A percentile compares a stretch with the other conserved stretches of the same genome.
These are phyloP conservation scores for Magnaporthales sp. DNA, from an alignment of 2,329 filamentous ascomycete genomes.

Conservation along the genomic window DNA sequence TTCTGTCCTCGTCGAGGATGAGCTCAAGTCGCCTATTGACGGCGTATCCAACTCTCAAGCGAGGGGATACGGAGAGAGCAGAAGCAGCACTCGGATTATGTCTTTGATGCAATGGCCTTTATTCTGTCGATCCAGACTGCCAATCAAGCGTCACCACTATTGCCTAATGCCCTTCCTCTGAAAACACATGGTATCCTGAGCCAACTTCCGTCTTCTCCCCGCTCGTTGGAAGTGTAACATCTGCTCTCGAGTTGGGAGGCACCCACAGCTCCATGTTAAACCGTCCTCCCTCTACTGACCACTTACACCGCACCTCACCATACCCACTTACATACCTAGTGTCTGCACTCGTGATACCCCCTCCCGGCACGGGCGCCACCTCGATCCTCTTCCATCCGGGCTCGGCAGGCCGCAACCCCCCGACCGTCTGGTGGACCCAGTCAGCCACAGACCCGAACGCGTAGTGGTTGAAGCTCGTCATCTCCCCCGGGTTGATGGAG, in stretches of 20 bases:
- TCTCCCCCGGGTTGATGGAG: constrained; percentile 25
- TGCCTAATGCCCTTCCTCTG: neutral
- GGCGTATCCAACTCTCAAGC: too few species aligned
- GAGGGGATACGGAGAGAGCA: too few species aligned
- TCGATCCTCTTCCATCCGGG: constrained; percentile 21
- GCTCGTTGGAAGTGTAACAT: constrained; percentile 8
- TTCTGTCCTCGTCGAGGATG: too few species aligned
- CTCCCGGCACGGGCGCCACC: constrained; percentile 21
- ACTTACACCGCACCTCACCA: constrained; percentile 19
- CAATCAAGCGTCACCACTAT: too few species aligned
- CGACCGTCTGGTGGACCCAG: constrained; percentile 27
- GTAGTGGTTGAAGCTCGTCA: constrained; percentile 34
- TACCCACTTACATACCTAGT: constrained; percentile 22
- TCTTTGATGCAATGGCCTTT: too few species aligned
- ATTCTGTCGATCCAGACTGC: too few species aligned
- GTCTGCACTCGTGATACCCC: constrained; percentile 14
- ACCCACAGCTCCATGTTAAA: constrained; percentile 12
- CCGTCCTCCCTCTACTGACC: constrained; percentile 16
- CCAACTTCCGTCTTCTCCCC: constrained; percentile 5
- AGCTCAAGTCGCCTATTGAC: too few species aligned
- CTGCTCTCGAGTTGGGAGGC: constrained; percentile 11
- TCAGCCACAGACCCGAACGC: constrained; percentile 27
- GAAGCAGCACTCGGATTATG: too few species aligned
- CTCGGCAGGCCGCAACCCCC: constrained; percentile 17
- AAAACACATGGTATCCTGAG: constrained; percentile 9